Evolutionary conservation across 768 basidiomycete genomes (phyloP), one percentile per base, ranked within the genome.

Genomic region (Mycena galopus): DNA sequence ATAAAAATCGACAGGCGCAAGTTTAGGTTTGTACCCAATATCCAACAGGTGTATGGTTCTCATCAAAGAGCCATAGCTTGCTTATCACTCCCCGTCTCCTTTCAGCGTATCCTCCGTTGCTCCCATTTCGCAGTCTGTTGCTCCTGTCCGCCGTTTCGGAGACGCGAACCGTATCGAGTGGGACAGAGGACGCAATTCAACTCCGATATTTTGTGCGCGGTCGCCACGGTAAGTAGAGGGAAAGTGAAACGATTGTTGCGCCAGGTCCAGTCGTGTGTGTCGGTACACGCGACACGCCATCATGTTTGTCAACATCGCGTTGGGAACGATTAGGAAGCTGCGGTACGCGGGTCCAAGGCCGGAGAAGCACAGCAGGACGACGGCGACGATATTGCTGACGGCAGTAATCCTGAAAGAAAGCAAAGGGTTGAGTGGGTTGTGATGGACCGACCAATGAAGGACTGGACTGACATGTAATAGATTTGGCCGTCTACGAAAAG

Each of bases 221-320:
- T 61, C 35, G 35, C 35, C 35, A 7, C 35, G 60, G 32, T 61
- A 39, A 25, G 32, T 44, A 16, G 60, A 44, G 60, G 60, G 60
- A 61, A 61, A 61, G 39, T 29, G 60, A 39, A 61, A 61, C 60
- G 60, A 61, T 61, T 61, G 37, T 25, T 61, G 60, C 27, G 19
- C 60, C 25, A 61, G 60, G 60, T 61, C 60, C 60, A 61, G 60
- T 61, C 60, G 60, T 39, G 60, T 61, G 60, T 61, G 60, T 61
- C 37, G 58, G 58, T 60, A 60, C 58, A 60, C 58, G n/a, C n/a
- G n/a, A n/a, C n/a, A n/a, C n/a, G n/a, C 35, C 35, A 35, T 44
- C 60, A 61, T 61, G 60, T 61, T 61, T 29, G 60, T 61, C 60
- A 61, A 61, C 60, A 61, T 61, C 60, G 27, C 60, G 39, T 44